Percentiles rank a stretch among this genome's conserved stretches.
Evolutionary conservation across 129 eudicot genomes (phyloP).

Genomic region (Lactuca saligna): DNA sequence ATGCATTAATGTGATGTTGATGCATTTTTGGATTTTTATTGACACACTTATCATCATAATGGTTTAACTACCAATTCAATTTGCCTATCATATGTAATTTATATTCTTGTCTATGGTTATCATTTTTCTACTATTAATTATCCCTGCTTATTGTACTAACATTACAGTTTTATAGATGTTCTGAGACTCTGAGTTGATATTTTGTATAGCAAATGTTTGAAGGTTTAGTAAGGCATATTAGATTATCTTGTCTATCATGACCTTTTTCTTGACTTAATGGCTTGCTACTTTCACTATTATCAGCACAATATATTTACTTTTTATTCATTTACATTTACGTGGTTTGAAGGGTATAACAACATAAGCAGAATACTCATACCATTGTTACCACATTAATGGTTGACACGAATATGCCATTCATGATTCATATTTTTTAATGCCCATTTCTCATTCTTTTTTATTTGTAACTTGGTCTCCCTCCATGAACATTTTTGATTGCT

Average conservation of each 20-base stretch:
- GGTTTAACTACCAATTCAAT: no score
- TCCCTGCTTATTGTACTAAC: background rate
- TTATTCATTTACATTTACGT: background rate
- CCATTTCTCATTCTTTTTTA: no score
- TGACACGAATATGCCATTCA: background rate
- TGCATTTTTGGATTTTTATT: background rate
- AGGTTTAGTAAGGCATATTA: slow-evolving; percentile 82
- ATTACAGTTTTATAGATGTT: background rate
- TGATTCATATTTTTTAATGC: background rate
- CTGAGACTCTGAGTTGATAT: no score
- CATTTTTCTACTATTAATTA: background rate
- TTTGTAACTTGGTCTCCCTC: no score
- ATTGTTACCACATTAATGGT: slow-evolving; percentile 11
- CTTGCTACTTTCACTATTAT: background rate
- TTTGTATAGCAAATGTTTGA: slow-evolving; percentile 67
- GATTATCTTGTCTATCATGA: slow-evolving; percentile 52
- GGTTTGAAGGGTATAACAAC: slow-evolving; percentile 3
- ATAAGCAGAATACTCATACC: background rate
- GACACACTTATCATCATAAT: background rate
- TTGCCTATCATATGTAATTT: background rate
- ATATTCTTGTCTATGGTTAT: background rate
- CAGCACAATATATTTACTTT: background rate
- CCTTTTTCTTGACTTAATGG: slow-evolving; percentile 14
- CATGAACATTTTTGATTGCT: no score
- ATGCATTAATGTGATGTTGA: background rate